Base-by-base conservation (phyloP, 768 basidiomycete species). In the Boletus edulis region DNA sequence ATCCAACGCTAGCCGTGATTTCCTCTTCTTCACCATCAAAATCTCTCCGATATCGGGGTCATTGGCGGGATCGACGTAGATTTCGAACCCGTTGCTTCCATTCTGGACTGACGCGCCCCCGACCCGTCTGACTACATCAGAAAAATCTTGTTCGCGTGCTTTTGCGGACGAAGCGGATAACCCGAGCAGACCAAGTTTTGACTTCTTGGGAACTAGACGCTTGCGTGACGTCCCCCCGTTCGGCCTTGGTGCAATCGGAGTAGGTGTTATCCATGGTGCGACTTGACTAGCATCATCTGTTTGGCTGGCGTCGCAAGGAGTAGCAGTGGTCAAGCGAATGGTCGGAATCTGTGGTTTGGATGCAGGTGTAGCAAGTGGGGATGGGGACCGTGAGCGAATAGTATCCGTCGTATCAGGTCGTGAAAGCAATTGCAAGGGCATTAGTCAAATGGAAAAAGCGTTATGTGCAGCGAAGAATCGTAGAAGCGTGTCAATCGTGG, bases 1-100 rank as follows among this genome's bases (percentile, higher is more conserved):
- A 61, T 86, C 80, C 55, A 91, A 66, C 2, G 71, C 84, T 0
- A 76, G 75, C 1, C 89, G 72, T 1, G 81, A 82, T 61, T 87
- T 89, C 75, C 84, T 84, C 79, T 88, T 89, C 79, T 86, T 87
- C 37, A 91, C 83, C 67, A 91, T 76, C 20, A 87, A 66, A 18
- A 90, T 81, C 59, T 89, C 87, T 7, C 80, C 85, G 35, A 85
- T 73, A 20, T 87, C 87, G 0, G 83, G 81, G 60, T 88, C 86
- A 22, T 78, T 73, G 0, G 77, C 71, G 2, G 84, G 82, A 58
- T 90, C 89, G 10, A 90, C 85, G 54, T 76, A 79, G 44, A 91
- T 88, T 59, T 91, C 88, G 62, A 88, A 85, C 1, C 82, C 82
- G 6, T 79, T 73, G n/a, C 71, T 69, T 3, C 73, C 73, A 32